Percentiles rank a stretch among this genome's conserved stretches.
These are phyloP conservation scores for Rhypophila decipiens DNA, from an alignment of 495 filamentous ascomycete genomes.

Conservation along the genomic window DNA sequence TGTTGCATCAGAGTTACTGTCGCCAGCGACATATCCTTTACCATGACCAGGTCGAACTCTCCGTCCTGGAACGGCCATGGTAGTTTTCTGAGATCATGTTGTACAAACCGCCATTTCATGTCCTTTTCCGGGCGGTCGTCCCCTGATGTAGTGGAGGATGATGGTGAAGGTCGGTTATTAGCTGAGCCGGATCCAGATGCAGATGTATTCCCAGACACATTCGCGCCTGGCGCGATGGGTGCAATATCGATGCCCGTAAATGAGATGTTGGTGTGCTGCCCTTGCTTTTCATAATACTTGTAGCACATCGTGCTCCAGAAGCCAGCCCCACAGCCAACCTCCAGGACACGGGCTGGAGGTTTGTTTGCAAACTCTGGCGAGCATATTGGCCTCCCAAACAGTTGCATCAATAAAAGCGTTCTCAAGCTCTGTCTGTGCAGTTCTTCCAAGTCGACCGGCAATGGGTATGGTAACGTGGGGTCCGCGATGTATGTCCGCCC, in stretches of 20 bases:
- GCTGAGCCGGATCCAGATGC: background rate
- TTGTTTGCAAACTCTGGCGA: constrained; percentile 56
- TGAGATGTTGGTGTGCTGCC: constrained; percentile 47
- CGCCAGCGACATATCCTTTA: constrained; percentile 77
- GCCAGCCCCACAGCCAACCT: constrained; percentile 82
- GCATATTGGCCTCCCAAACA: constrained; percentile 76
- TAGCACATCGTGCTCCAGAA: constrained; percentile 87
- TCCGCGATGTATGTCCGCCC: constrained; percentile 80
- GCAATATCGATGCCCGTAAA: constrained; percentile 86
- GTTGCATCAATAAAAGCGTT: constrained; percentile 71
- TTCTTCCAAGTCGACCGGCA: constrained; percentile 84
- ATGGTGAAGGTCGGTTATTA: constrained; percentile 7
- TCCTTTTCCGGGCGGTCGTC: constrained; percentile 46
- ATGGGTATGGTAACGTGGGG: constrained; percentile 64
- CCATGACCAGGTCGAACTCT: constrained; percentile 85
- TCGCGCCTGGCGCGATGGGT: constrained; percentile 65
- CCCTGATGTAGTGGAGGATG: constrained; percentile 2
- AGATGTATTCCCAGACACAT: constrained; percentile 10
- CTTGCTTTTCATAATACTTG: constrained; percentile 60
- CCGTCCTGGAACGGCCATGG: constrained; percentile 76
- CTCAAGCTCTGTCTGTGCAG: constrained; percentile 81
- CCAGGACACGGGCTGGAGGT: constrained; percentile 71
- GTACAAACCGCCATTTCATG: constrained; percentile 82
- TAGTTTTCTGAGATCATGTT: constrained; percentile 70
- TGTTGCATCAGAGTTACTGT: constrained; percentile 57